Percentiles rank a stretch among this genome's conserved stretches.
Evolutionary conservation across 805 yeast genomes (phyloP).

Genomic region (Pichia membranifaciens): DNA sequence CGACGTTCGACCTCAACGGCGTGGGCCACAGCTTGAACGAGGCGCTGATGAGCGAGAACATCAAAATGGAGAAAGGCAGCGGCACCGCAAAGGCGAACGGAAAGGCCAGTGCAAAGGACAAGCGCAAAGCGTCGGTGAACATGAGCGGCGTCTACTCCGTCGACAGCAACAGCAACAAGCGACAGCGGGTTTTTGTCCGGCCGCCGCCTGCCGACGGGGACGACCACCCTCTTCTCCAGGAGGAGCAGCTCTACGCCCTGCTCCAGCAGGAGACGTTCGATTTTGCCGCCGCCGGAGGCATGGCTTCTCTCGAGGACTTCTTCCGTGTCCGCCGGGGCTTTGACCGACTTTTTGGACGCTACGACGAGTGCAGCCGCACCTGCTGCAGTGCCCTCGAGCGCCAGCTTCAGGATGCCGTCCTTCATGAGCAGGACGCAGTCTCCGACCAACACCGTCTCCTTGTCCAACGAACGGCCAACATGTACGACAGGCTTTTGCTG

Average conservation of each 20-base stretch:
- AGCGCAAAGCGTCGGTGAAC: not conserved
- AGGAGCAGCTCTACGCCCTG: not conserved
- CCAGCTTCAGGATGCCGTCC: no score
- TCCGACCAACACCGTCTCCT: no score
- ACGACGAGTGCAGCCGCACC: no score
- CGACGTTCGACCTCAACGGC: no score
- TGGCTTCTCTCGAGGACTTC: no score
- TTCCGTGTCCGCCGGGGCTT: not conserved
- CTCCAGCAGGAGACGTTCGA: not conserved
- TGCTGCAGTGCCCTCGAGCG: no score
- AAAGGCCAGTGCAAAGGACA: not conserved
- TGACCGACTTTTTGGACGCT: no score
- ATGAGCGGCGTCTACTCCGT: not conserved
- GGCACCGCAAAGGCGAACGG: not conserved
- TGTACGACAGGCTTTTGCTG: no score
- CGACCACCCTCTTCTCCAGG: not conserved
- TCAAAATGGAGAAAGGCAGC: no score
- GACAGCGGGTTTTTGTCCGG: not conserved
- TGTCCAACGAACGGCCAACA: no score
- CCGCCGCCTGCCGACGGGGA: not conserved
- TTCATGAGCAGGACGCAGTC: no score
- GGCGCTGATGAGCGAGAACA: not conserved
- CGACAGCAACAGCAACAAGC: not conserved
- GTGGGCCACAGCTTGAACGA: no score
- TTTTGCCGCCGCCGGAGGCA: not conserved